These are phyloP conservation scores for Dryas drummondii DNA, from an alignment of 306 rosid genomes.

Conservation along the genomic window DNA sequence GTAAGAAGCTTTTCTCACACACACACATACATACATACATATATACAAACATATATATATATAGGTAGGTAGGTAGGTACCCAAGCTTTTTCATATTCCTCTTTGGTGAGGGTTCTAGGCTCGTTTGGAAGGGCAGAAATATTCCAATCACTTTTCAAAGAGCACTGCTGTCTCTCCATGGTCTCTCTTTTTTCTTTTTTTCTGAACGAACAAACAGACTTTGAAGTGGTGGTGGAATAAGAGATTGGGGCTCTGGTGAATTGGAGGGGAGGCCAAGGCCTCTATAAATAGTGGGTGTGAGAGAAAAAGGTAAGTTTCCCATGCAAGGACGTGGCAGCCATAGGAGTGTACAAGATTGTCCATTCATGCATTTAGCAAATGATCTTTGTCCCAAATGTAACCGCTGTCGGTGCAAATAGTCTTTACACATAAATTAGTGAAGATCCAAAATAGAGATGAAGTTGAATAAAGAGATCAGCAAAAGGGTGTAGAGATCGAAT, in stretches of 20 bases:
- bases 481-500: no score
- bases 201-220: no score
- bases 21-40: no score
- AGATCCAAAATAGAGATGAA: no score
- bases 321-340: constrained; percentile 16
- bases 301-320: neutral
- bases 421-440: no score
- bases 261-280: neutral
- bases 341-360: neutral
- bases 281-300: neutral
- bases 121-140: no score
- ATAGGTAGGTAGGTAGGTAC: no score
- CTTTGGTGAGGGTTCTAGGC: no score
- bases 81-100: no score
- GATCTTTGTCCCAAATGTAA: constrained; percentile 5
- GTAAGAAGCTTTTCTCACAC: no score
- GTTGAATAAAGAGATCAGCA: no score
- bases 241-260: neutral
- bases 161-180: neutral
- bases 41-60: no score
- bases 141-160: neutral
- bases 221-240: neutral
- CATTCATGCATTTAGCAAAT: neutral
- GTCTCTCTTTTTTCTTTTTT: neutral
- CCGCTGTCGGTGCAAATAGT: neutral